Evolutionary conservation across 2,329 filamentous ascomycete species (phyloP), one percentile per base, ranked within the genome.

Genomic region (Colletotrichum abscissum): DNA sequence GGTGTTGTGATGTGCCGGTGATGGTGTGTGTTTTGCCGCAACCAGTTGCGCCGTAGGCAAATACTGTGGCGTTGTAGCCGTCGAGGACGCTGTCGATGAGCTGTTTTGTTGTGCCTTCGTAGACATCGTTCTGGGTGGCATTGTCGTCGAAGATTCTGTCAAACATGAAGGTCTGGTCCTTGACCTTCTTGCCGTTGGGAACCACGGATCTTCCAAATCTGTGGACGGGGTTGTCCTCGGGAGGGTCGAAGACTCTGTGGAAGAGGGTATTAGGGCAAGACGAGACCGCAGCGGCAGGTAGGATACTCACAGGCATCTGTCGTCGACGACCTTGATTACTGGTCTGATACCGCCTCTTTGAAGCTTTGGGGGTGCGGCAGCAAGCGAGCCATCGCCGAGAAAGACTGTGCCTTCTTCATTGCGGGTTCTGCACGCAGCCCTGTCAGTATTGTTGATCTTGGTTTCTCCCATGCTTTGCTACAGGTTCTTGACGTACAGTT

Each of bases 11-110:
- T 0, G 96, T 98, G 76, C 97, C 97, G 3, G 93, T 95, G 79
- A 99, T 99, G 11, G 97, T 99, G 82, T 99, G 97, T 28, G 97
- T 99, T 86, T 99, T 99, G 83, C 97, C 97, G 83, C 97, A 99
- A 52, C 97, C 97, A 0, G 97, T 99, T 52, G 97, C 97, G 77
- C 97, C 97, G 82, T 99, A 99, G 63, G 97, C 97, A 81, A 99
- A 99, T 5, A 99, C 97, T 0, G 97, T 99, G 60, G 97, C 97
- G 86, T 99, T 99, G 88, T 98, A 99, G 76, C 97, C 97, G 77
- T 99, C 95, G 72, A 99, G 88, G 19, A 99, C 95, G 80, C 93
- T 98, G 81, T 98, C 96, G 74, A 99, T 90, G n/a, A 99, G 89
- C 69, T 87, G 91, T 82, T 93, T 94, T 1, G 96, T 98, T 0